A percentile compares a stretch with the other conserved stretches of the same genome.
Evolutionary conservation across 768 basidiomycete species (phyloP).

Genomic region (Lactifluus volemus): DNA sequence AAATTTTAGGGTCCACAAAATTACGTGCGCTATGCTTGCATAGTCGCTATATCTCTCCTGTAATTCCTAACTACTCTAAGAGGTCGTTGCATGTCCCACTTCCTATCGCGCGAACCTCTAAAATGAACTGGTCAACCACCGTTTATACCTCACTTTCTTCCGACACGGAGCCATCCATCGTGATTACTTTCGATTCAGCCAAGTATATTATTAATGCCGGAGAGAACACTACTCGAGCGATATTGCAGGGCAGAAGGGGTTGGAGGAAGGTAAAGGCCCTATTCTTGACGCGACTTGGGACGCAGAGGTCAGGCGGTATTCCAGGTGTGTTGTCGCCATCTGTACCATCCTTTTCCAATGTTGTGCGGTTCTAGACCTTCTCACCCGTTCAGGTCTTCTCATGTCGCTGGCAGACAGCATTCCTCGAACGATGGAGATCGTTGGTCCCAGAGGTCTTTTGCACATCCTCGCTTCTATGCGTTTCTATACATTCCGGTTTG

Average conservation of each 20-base stretch:
- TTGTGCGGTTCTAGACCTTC: neutral
- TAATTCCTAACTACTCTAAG: neutral
- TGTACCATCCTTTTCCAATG: neutral
- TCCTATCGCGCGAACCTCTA: neutral
- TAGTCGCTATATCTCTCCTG: constrained; percentile 16
- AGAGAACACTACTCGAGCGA: constrained; percentile 70
- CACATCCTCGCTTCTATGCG: constrained; percentile 69
- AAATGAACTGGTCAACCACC: constrained; percentile 56
- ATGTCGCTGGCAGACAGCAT: constrained; percentile 76
- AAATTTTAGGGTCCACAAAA: constrained; percentile 12
- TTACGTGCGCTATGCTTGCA: constrained; percentile 20
- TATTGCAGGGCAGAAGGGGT: constrained; percentile 55
- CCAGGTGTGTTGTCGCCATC: constrained; percentile 44
- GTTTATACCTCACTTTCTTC: constrained; percentile 50
- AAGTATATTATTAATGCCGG: constrained; percentile 87
- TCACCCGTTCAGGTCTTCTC: constrained; percentile 44
- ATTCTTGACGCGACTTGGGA: constrained; percentile 61
- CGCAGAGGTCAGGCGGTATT: constrained; percentile 60
- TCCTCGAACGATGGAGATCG: constrained; percentile 45
- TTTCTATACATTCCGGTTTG: constrained; percentile 56
- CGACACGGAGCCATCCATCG: constrained; percentile 76
- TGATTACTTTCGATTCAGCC: constrained; percentile 64
- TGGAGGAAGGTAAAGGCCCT: constrained; percentile 61
- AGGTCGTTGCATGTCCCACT: constrained; percentile 1
- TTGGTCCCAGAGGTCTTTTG: constrained; percentile 65